phyloP scores from a whole-genome alignment of 176 grass and related monocot genomes.

The Musa beccarii region DNA sequence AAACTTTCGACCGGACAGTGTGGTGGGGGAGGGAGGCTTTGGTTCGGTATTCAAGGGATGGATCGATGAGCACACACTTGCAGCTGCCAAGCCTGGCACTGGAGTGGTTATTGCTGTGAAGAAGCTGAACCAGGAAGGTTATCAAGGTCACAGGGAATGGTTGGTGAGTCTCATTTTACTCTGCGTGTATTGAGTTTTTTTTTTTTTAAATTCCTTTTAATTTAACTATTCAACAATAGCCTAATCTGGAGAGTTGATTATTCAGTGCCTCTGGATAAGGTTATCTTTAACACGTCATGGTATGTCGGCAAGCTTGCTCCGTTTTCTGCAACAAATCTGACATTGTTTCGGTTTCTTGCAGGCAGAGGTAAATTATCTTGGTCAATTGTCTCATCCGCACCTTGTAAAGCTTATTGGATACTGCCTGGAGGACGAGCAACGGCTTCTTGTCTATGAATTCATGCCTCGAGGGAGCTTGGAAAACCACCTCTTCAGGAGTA shows the following conservation, averaged over 20 bases:
- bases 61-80: constrained; percentile 56
- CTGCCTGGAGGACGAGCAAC: constrained; percentile 81
- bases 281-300: too few species aligned
- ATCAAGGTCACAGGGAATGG: constrained; percentile 83
- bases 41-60: constrained; percentile 91
- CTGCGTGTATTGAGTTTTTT: not conserved
- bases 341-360: constrained; percentile 23
- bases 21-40: constrained; percentile 73
- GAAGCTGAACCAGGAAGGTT: constrained; percentile 66
- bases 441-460: constrained; percentile 89
- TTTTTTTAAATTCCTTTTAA: too few species aligned
- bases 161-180: constrained; percentile 44
- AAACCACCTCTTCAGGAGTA: constrained; percentile 96
- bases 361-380: constrained; percentile 91
- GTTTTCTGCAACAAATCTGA: not conserved
- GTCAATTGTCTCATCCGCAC: constrained; percentile 77
- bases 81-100: constrained; percentile 53
- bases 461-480: constrained; percentile 93
- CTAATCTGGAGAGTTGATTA: too few species aligned
- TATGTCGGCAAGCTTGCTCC: too few species aligned
- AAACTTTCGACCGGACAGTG: constrained; percentile 77
- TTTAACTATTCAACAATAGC: too few species aligned
- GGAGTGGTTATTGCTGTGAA: constrained; percentile 80
- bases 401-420: constrained; percentile 83
- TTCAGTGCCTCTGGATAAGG: too few species aligned